A percentile compares a stretch with the other conserved stretches of the same genome.
Evolutionary conservation across 768 basidiomycete genomes (phyloP).

Genomic region (Kwoniella pini): DNA sequence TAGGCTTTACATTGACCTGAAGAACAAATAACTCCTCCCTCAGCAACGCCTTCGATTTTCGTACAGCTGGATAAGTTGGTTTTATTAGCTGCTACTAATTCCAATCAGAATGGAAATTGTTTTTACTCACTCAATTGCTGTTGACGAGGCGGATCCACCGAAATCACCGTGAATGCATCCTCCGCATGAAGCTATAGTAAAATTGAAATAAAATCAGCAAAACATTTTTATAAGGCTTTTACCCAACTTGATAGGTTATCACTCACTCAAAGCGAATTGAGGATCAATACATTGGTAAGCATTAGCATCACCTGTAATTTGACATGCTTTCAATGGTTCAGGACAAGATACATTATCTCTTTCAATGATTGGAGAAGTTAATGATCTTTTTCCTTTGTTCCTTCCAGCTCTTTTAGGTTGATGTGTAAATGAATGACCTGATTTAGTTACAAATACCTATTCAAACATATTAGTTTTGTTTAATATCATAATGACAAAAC

Average conservation of each 20-base stretch:
- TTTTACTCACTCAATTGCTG: constrained; percentile 17
- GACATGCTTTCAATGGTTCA: constrained; percentile 19
- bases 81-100: too few species aligned
- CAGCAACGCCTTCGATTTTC: constrained; percentile 13
- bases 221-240: too few species aligned
- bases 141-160: constrained; percentile 4
- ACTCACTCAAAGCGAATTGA: constrained; percentile 21
- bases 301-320: constrained; percentile 3
- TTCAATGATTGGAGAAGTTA: background rate
- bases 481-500: too few species aligned
- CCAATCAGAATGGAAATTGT: too few species aligned
- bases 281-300: constrained; percentile 20
- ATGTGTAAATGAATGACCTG: constrained; percentile 13
- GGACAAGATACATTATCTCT: constrained; percentile 8
- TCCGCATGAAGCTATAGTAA: constrained; percentile 14
- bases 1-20: constrained; percentile 18
- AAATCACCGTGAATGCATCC: constrained; percentile 20
- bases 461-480: too few species aligned
- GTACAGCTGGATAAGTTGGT: constrained; percentile 16
- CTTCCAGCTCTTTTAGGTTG: constrained; percentile 1
- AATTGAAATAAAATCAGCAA: background rate
- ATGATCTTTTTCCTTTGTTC: background rate
- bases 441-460: constrained; percentile 15
- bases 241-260: too few species aligned
- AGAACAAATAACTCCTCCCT: constrained; percentile 17